Conservation (phyloP, 106 monocot species). For the Dioscorea zingiberensis region DNA sequence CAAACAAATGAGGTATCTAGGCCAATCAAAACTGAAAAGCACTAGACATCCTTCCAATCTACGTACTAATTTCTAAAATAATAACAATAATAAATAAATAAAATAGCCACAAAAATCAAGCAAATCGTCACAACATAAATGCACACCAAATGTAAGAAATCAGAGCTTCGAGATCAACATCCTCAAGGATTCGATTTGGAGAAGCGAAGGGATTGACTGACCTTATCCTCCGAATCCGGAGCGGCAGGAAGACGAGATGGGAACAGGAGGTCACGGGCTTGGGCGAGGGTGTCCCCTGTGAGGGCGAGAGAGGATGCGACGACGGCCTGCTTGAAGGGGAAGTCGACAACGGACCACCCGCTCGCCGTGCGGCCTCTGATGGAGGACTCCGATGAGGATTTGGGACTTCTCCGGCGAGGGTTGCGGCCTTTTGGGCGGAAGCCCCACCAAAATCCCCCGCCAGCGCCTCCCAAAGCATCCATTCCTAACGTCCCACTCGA, state of each 20-base stretch:
- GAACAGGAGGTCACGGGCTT: conserved; percentile 38
- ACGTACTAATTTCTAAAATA: no score
- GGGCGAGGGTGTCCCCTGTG: conserved; percentile 88
- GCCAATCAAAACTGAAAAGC: no score
- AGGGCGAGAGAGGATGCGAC: conserved; percentile 70
- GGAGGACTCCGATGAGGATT: conserved; percentile 34
- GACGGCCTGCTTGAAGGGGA: conserved; percentile 77
- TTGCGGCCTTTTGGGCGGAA: conserved; percentile 14
- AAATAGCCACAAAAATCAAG: not conserved
- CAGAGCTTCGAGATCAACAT: no score
- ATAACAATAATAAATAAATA: no score
- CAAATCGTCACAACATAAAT: no score
- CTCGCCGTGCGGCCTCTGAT: conserved; percentile 1
- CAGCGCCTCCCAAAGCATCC: conserved; percentile 30
- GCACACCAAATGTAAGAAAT: no score
- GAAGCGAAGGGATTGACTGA: conserved; percentile 3
- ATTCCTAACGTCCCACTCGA: conserved; percentile 10
- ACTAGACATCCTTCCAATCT: no score
- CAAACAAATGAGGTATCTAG: no score
- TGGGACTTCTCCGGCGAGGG: conserved; percentile 9
- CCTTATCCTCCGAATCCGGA: conserved; percentile 25
- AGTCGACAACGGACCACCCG: conserved; percentile 14
- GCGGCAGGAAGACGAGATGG: not conserved
- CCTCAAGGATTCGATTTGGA: not conserved
- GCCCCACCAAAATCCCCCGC: conserved; percentile 29